These are phyloP conservation scores for Syzygium malaccense DNA, from an alignment of 441 rosid species.

Conservation along the genomic window DNA sequence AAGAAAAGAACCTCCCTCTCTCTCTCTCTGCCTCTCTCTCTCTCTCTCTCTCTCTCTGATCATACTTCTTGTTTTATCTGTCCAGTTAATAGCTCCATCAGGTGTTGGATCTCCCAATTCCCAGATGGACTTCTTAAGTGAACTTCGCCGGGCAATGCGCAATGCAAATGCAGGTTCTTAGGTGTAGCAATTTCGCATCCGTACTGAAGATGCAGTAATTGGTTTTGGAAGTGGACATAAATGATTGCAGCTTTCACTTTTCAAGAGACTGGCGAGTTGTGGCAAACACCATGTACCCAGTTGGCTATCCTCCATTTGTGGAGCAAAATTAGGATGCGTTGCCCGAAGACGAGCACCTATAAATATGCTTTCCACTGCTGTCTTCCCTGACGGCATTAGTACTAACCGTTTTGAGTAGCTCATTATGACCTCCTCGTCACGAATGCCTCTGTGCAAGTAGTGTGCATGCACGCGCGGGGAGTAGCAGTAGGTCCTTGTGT, in stretches of 20 bases:
- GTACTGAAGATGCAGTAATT: not conserved
- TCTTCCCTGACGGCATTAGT: not conserved
- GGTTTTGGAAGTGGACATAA: not conserved
- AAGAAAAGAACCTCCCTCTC: not conserved
- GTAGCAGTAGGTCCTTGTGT: not conserved
- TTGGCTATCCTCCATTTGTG: not conserved
- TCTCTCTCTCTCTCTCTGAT: not conserved
- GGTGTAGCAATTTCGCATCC: slow-evolving; percentile 8
- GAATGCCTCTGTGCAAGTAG: not conserved
- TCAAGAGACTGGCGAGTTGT: not conserved
- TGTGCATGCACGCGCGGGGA: not conserved
- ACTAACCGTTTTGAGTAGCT: not conserved
- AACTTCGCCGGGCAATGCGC: slow-evolving; percentile 40
- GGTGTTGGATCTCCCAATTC: slow-evolving; percentile 25
- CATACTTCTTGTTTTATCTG: slow-evolving; percentile 1
- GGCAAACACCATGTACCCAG: not conserved
- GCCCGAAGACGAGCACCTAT: not conserved
- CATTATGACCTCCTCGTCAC: not conserved
- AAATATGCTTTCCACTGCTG: not conserved
- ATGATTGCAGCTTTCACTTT: not conserved
- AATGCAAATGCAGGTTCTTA: slow-evolving; percentile 16
- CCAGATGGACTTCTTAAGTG: slow-evolving; percentile 43
- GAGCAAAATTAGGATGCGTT: not conserved
- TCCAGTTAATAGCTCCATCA: slow-evolving; percentile 29
- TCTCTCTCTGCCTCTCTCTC: not conserved